Percentiles rank a stretch among this genome's conserved stretches.
These are phyloP conservation scores for Magnolia changhungtana DNA, from an alignment of 164 flowering plant genomes.

Conservation along the genomic window DNA sequence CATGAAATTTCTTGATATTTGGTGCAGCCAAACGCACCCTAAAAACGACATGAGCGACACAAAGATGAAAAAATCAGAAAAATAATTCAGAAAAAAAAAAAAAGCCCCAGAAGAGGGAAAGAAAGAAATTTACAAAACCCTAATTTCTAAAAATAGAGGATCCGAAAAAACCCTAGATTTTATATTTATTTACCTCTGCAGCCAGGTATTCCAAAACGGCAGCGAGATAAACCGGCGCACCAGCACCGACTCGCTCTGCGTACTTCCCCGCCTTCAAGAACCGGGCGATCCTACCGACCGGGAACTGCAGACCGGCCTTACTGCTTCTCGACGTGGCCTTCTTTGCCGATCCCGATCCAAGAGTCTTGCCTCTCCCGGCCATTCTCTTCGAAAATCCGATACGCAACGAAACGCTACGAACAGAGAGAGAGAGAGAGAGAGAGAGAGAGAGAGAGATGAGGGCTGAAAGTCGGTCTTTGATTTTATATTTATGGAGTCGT, in stretches of 20 bases:
- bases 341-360: constrained; percentile 26
- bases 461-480: too few relatives aligned
- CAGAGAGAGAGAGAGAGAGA: not conserved
- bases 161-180: not conserved
- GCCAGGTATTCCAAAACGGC: constrained; percentile 40
- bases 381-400: not conserved
- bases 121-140: not conserved
- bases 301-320: constrained; percentile 50
- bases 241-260: constrained; percentile 49
- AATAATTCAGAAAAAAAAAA: not conserved
- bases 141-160: not conserved
- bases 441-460: not conserved
- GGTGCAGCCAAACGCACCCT: too few relatives aligned
- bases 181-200: constrained; percentile 29
- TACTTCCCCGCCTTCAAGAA: constrained; percentile 46
- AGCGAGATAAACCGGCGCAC: constrained; percentile 46
- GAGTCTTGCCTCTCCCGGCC: constrained; percentile 17
- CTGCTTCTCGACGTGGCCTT: constrained; percentile 38
- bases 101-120: not conserved
- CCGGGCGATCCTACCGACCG: constrained; percentile 47
- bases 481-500: too few relatives aligned
- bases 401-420: not conserved
- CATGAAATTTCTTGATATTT: too few relatives aligned
- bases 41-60: not conserved
- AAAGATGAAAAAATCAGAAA: too few relatives aligned